Base-by-base conservation (phyloP, 2,329 filamentous ascomycete species). In the Aspergillus quadrilineatus region DNA sequence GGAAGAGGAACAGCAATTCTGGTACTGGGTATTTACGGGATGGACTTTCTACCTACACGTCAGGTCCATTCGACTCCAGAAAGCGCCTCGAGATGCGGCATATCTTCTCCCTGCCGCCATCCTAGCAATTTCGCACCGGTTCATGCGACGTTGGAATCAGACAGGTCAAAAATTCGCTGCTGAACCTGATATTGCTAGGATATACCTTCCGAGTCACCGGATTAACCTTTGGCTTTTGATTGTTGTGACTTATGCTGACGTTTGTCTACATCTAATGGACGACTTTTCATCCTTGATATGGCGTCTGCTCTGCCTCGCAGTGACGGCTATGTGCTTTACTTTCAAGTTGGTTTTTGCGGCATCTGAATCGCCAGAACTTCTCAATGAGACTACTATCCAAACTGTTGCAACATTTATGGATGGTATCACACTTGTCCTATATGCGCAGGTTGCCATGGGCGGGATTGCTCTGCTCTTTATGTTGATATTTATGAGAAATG, bases 1-100 rank as follows among this genome's bases (percentile, higher is more conserved):
- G 2, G 94, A 99, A 73, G 94, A 99, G 75, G 94, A 99, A 72
- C 94, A 99, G 49, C 91, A 97, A 64, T 97, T 96, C 71, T 99
- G 94, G 94, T 97, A 99, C 75, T 97, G 93, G 92, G 76, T 85
- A 1, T 83, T 88, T 0, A 72, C 72, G 15, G 75, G 70, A 30
- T 79, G 75, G 74, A 74, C 80, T 44, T 71, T 78, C 55, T 77
- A 78, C 56, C 70, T 85, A 10, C 77, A 79, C 63, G 61, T 78
- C 39, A 73, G 61, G 62, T 69, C 67, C 58, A 68, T 26, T 47
- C 41, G 7, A 12, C 55, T 42, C 52, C 50, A 30, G 28, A 37
- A 47, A 45, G 30, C 45, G 26, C 34, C 54, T 28, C n/a, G 14
- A 17, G 8, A 14, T 43, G 28, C 22, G 12, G 3, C 34, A 17